phyloP scores from a whole-genome alignment of 2,329 filamentous ascomycete genomes.

The Arachnomyces sp. region DNA sequence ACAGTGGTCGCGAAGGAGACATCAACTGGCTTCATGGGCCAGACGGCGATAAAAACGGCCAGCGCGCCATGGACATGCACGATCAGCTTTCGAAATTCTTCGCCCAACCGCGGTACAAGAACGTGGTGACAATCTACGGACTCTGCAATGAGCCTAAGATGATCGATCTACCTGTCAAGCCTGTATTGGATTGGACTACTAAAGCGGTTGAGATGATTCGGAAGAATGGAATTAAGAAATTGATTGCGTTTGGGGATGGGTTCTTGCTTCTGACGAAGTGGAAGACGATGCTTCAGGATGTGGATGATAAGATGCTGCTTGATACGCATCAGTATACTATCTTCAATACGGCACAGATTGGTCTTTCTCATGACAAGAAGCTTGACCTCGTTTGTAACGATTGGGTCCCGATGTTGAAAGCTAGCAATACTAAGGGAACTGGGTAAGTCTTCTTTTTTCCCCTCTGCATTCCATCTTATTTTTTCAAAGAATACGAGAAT shows the following conservation, averaged over 20 bases:
- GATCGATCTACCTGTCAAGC: slow-evolving; percentile 57
- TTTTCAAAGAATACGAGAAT: neutral
- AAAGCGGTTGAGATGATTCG: slow-evolving; percentile 66
- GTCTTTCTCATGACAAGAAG: slow-evolving; percentile 73
- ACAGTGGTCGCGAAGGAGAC: slow-evolving; percentile 72
- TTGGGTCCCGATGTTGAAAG: slow-evolving; percentile 72
- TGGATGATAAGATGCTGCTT: slow-evolving; percentile 65
- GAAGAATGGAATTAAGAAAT: slow-evolving; percentile 63
- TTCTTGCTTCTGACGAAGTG: slow-evolving; percentile 88
- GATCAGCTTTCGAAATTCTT: slow-evolving; percentile 86
- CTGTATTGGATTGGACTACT: slow-evolving; percentile 73
- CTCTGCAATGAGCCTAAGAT: slow-evolving; percentile 92
- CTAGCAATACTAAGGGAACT: slow-evolving; percentile 63
- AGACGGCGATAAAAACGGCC: slow-evolving; percentile 66
- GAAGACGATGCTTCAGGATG: slow-evolving; percentile 70
- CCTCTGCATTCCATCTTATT: neutral
- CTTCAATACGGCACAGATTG: slow-evolving; percentile 85
- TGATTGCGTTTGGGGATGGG: slow-evolving; percentile 85
- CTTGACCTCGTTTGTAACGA: slow-evolving; percentile 78
- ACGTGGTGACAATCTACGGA: slow-evolving; percentile 87
- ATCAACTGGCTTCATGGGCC: slow-evolving; percentile 92
- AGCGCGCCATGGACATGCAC: slow-evolving; percentile 81
- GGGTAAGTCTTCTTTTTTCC: slow-evolving; percentile 42
- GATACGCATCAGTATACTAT: slow-evolving; percentile 98
- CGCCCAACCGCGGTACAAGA: slow-evolving; percentile 83